phyloP scores from a whole-genome alignment of 352 stramenopile species.

The Globisporangium irregulare region DNA sequence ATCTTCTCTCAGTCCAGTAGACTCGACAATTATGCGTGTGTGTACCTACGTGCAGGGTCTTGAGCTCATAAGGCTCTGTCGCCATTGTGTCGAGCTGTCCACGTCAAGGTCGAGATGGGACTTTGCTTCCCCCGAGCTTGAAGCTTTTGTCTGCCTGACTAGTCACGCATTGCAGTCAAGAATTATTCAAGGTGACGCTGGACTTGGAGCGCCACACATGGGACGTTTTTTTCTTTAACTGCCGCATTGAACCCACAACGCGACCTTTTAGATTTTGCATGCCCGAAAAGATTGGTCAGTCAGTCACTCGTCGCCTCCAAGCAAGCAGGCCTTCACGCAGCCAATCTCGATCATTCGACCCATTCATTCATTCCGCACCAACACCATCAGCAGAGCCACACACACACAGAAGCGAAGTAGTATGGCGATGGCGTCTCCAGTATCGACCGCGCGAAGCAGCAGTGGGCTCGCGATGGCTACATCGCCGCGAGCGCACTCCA shows the following conservation, averaged over 20 bases:
- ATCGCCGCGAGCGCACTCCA: neutral
- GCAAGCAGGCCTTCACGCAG: neutral
- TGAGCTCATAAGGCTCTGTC: conserved; percentile 15
- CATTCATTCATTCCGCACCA: neutral
- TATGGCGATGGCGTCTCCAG: neutral
- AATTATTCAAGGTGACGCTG: neutral
- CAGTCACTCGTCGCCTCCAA: neutral
- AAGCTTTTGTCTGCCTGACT: neutral
- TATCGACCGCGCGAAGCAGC: neutral
- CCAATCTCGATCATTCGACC: neutral
- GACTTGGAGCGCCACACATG: neutral
- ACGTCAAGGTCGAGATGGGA: neutral
- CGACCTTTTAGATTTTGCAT: neutral
- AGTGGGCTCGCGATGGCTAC: neutral
- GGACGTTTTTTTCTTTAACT: neutral
- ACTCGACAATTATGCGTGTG: neutral
- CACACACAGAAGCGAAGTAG: neutral
- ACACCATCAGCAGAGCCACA: neutral
- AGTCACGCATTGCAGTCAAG: neutral
- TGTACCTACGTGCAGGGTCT: conserved; percentile 16
- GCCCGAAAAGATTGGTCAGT: neutral
- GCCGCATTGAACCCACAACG: neutral
- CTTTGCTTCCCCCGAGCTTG: neutral
- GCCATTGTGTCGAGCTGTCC: neutral
- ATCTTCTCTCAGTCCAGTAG: neutral